Percentiles rank a stretch among this genome's conserved stretches.
Conservation (phyloP, 2,329 filamentous ascomycete genomes). For the Amphichorda felina region DNA sequence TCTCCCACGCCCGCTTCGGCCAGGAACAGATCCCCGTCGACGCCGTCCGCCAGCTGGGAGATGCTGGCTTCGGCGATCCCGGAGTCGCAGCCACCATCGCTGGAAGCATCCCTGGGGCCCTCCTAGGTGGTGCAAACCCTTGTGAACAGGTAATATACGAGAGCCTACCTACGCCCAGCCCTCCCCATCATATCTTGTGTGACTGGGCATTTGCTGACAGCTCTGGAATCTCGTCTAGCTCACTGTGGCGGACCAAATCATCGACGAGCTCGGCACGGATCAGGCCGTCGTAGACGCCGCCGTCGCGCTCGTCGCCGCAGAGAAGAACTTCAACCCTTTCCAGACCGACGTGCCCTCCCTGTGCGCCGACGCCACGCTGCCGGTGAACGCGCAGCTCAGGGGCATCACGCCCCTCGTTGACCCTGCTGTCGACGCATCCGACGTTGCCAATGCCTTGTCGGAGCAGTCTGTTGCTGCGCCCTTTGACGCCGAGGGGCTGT, state of each 20-base stretch:
- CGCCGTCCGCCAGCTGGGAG: conserved; percentile 36
- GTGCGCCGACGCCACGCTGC: conserved; percentile 51
- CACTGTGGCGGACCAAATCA: conserved; percentile 50
- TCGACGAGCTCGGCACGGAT: conserved; percentile 46
- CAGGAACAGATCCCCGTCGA: conserved; percentile 49
- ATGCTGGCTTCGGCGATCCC: conserved; percentile 36
- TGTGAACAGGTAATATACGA: conserved; percentile 43
- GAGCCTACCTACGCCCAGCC: neutral
- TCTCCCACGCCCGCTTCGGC: conserved; percentile 44
- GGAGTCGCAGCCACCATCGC: conserved; percentile 53
- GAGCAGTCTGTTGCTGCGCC: conserved; percentile 36
- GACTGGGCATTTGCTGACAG: too few species aligned
- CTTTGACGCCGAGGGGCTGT: conserved; percentile 47
- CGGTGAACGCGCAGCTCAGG: conserved; percentile 45
- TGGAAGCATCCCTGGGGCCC: conserved; percentile 46
- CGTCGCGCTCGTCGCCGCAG: conserved; percentile 49
- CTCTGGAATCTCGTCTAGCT: too few species aligned
- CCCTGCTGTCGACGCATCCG: conserved; percentile 45
- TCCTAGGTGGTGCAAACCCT: conserved; percentile 53
- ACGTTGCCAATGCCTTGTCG: conserved; percentile 48
- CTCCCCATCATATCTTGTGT: too few species aligned
- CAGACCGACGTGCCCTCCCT: conserved; percentile 46
- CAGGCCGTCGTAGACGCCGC: conserved; percentile 50
- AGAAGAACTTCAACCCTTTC: conserved; percentile 66
- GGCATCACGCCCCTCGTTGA: conserved; percentile 59